Percentiles rank a stretch among this genome's conserved stretches.
Evolutionary conservation across 768 basidiomycete genomes (phyloP).

Genomic region (Lentinula boryana): DNA sequence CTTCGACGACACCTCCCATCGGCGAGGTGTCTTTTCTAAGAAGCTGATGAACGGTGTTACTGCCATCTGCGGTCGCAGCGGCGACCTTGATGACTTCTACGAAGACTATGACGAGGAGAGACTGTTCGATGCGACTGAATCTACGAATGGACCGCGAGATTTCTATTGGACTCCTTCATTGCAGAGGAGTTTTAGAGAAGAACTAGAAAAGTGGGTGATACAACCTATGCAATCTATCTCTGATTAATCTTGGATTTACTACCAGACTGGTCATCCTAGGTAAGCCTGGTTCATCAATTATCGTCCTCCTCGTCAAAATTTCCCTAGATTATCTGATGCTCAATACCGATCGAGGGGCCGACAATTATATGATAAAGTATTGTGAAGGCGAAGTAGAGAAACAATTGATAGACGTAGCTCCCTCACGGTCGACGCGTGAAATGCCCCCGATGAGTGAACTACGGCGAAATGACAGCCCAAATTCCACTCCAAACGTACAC

Average conservation of each 20-base stretch:
- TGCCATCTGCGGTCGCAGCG: conserved; percentile 82
- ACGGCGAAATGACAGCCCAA: conserved; percentile 24
- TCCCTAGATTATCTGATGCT: conserved; percentile 80
- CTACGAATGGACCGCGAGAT: conserved; percentile 44
- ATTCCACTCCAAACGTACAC: conserved; percentile 23
- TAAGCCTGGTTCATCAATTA: conserved; percentile 21
- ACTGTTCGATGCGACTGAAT: conserved; percentile 62
- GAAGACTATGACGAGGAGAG: conserved; percentile 77
- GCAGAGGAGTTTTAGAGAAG: conserved; percentile 80
- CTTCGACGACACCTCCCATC: conserved; percentile 78
- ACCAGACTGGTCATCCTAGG: conserved; percentile 77
- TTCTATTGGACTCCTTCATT: conserved; percentile 82
- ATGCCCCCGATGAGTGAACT: conserved; percentile 75
- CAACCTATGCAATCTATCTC: conserved; percentile 1
- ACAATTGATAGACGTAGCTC: conserved; percentile 71
- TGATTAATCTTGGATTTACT: not conserved
- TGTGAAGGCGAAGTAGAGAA: conserved; percentile 77
- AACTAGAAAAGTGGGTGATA: conserved; percentile 75
- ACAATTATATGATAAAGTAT: conserved; percentile 84
- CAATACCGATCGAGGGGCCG: conserved; percentile 72
- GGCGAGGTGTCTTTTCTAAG: conserved; percentile 64
- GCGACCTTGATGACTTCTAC: conserved; percentile 60
- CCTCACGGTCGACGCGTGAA: conserved; percentile 59
- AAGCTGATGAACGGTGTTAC: conserved; percentile 63
- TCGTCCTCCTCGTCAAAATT: not conserved